Evolutionary conservation across 331 rosid species (phyloP).

Genomic region (Ulmus americana): DNA sequence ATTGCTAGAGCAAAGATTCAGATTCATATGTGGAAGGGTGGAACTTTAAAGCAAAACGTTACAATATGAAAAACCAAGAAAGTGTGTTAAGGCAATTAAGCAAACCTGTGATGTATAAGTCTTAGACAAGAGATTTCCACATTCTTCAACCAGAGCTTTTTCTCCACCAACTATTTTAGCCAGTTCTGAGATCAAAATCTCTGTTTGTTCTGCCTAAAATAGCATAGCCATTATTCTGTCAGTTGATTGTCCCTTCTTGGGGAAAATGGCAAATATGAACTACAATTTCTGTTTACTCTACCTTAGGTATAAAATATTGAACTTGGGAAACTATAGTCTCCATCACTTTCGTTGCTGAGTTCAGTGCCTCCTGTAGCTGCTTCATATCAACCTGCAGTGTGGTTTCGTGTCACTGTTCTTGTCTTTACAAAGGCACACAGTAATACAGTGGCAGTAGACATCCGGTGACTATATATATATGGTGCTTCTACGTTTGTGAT

Average conservation of each 20-base stretch:
- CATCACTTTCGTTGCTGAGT: slow-evolving; percentile 52
- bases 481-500: too few relatives aligned
- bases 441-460: too few relatives aligned
- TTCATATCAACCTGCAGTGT: slow-evolving; percentile 49
- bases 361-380: slow-evolving; percentile 58
- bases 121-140: slow-evolving; percentile 50
- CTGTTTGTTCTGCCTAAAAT: slow-evolving; percentile 58
- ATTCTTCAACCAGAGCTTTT: slow-evolving; percentile 58
- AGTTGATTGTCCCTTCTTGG: too few relatives aligned
- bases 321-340: slow-evolving; percentile 44
- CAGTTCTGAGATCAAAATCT: slow-evolving; percentile 53
- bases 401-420: slow-evolving; percentile 17
- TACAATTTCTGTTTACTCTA: slow-evolving; percentile 19
- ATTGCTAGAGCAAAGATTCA: neutral
- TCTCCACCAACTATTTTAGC: slow-evolving; percentile 65
- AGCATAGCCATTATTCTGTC: neutral
- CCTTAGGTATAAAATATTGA: slow-evolving; percentile 55
- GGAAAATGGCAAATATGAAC: neutral
- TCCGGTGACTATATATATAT: too few relatives aligned
- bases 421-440: neutral
- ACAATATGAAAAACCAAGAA: neutral
- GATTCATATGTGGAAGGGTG: neutral
- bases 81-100: neutral
- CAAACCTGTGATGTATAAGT: slow-evolving; percentile 59
- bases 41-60: neutral